These are phyloP conservation scores for Cucurbita ficifolia DNA, from an alignment of 306 rosid genomes.

Conservation along the genomic window DNA sequence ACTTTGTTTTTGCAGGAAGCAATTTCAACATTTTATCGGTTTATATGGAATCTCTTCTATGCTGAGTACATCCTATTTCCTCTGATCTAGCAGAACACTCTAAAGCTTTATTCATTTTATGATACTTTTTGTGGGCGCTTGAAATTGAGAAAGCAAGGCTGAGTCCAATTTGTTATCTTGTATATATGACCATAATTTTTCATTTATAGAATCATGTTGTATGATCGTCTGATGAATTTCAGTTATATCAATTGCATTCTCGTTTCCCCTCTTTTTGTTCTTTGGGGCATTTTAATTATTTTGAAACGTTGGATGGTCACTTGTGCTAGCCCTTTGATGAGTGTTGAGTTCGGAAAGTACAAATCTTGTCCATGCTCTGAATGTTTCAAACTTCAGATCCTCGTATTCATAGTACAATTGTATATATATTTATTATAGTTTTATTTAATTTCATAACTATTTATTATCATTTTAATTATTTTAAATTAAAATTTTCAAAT, in stretches of 20 bases:
- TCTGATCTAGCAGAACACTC: conserved; percentile 36
- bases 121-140: conserved; percentile 2
- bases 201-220: not conserved
- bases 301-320: conserved; percentile 49
- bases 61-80: conserved; percentile 85
- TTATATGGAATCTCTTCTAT: conserved; percentile 89
- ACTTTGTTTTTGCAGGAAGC: conserved; percentile 65
- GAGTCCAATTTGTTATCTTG: not conserved
- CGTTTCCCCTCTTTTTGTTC: not conserved
- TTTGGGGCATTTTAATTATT: not conserved
- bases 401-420: not conserved
- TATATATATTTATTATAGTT: too few species aligned
- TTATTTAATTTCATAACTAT: too few species aligned
- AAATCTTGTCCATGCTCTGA: not conserved
- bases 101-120: not conserved
- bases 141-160: conserved; percentile 1
- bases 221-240: not conserved
- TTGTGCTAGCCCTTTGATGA: not conserved
- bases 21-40: conserved; percentile 62
- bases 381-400: not conserved
- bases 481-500: too few species aligned
- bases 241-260: not conserved
- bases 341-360: not conserved
- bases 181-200: not conserved
- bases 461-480: too few species aligned